These are phyloP conservation scores for Aspergillus luchuensis DNA, from an alignment of 2,329 filamentous ascomycete species.

Conservation along the genomic window DNA sequence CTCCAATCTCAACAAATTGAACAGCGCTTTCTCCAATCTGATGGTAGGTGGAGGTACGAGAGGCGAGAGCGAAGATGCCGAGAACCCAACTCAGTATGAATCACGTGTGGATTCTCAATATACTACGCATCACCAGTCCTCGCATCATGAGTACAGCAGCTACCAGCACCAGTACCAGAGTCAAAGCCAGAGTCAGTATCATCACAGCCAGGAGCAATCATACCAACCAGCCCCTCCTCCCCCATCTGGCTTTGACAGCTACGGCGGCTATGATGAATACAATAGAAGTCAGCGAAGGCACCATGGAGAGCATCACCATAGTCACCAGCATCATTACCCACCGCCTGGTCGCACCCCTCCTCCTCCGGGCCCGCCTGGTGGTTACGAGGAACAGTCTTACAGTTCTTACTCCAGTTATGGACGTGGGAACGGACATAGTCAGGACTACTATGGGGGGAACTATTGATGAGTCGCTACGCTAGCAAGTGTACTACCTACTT, in stretches of 20 bases:
- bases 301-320: constrained; percentile 6
- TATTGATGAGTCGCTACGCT: not conserved
- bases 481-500: no score
- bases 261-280: not conserved
- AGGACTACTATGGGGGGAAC: constrained; percentile 9
- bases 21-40: constrained; percentile 34
- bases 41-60: constrained; percentile 31
- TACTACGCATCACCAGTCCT: constrained; percentile 8
- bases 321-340: constrained; percentile 1
- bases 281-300: not conserved
- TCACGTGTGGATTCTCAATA: constrained; percentile 14
- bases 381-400: constrained; percentile 9
- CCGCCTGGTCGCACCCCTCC: not conserved
- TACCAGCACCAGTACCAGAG: constrained; percentile 7
- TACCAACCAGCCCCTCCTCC: not conserved
- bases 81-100: constrained; percentile 8
- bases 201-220: constrained; percentile 8
- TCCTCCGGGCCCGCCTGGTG: constrained; percentile 4
- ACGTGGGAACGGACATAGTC: constrained; percentile 10
- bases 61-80: constrained; percentile 9
- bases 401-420: constrained; percentile 1
- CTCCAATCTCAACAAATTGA: constrained; percentile 40
- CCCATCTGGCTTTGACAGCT: not conserved
- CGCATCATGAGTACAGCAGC: not conserved
- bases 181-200: constrained; percentile 2